Conservation (phyloP, 768 basidiomycete species). For the Tulasnella sp. region DNA sequence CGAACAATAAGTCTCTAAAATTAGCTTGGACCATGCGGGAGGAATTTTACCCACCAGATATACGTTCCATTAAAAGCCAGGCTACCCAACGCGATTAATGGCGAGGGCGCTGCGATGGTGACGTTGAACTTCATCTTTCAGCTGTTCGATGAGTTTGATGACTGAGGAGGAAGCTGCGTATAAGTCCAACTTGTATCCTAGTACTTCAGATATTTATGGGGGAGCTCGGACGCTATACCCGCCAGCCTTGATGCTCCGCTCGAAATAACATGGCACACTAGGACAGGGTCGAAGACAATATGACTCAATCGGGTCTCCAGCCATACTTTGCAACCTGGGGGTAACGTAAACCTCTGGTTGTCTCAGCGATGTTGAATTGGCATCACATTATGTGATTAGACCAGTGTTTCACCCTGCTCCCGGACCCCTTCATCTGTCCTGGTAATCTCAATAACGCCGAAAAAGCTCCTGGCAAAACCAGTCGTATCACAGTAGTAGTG, state of each 20-base stretch:
- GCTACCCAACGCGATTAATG: slow-evolving; percentile 1
- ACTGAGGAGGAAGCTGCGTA: background rate
- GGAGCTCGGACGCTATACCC: background rate
- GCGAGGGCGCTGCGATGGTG: slow-evolving; percentile 8
- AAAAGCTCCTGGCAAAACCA: background rate
- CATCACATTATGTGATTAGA: background rate
- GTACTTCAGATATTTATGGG: background rate
- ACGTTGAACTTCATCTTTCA: slow-evolving; percentile 20
- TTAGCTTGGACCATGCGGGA: background rate
- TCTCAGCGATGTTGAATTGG: background rate
- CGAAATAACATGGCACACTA: background rate
- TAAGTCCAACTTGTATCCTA: background rate
- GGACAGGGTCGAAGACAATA: background rate
- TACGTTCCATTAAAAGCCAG: slow-evolving; percentile 21
- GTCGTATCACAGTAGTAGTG: background rate
- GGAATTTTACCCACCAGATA: slow-evolving; percentile 10
- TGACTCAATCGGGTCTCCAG: background rate
- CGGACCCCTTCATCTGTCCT: background rate
- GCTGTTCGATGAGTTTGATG: background rate
- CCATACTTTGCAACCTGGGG: background rate
- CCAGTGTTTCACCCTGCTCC: background rate
- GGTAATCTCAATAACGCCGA: background rate
- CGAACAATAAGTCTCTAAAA: background rate
- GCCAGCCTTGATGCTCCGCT: background rate
- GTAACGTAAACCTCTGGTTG: background rate